phyloP scores from a whole-genome alignment of 177 flowering plant species.

The Telopea speciosissima region DNA sequence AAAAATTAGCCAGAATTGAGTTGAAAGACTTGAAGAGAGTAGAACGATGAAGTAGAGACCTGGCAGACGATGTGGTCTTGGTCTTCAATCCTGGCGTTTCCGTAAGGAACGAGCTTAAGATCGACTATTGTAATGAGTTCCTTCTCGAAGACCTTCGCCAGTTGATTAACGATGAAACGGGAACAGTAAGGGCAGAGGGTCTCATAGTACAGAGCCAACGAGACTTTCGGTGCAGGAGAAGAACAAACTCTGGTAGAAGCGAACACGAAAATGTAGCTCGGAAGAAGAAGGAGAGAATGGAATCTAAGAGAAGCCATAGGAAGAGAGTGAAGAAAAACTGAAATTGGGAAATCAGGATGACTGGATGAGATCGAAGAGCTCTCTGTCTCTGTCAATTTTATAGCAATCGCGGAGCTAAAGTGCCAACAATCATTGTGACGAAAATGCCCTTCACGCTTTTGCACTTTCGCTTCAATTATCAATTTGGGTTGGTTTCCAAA shows the following conservation, averaged over 20 bases:
- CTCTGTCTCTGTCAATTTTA: no score
- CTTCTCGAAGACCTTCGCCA: conserved; percentile 32
- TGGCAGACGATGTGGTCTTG: conserved; percentile 48
- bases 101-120: conserved; percentile 59
- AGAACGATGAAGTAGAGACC: conserved; percentile 22
- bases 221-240: conserved; percentile 24
- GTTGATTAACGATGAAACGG: conserved; percentile 46
- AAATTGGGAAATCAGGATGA: no score
- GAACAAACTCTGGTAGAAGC: not conserved
- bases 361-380: no score
- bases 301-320: conserved; percentile 4
- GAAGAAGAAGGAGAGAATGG: conserved; percentile 6
- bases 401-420: no score
- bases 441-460: no score
- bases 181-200: conserved; percentile 56
- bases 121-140: conserved; percentile 44
- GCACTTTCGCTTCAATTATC: no score
- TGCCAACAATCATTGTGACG: no score
- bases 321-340: no score
- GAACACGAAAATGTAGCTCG: conserved; percentile 5
- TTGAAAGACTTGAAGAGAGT: not conserved
- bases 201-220: conserved; percentile 57
- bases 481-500: no score
- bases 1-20: no score
- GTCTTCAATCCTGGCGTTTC: conserved; percentile 41